These are phyloP conservation scores for Apiotrichum veenhuisii DNA, from an alignment of 1,284 basidiomycete species.

Conservation along the genomic window DNA sequence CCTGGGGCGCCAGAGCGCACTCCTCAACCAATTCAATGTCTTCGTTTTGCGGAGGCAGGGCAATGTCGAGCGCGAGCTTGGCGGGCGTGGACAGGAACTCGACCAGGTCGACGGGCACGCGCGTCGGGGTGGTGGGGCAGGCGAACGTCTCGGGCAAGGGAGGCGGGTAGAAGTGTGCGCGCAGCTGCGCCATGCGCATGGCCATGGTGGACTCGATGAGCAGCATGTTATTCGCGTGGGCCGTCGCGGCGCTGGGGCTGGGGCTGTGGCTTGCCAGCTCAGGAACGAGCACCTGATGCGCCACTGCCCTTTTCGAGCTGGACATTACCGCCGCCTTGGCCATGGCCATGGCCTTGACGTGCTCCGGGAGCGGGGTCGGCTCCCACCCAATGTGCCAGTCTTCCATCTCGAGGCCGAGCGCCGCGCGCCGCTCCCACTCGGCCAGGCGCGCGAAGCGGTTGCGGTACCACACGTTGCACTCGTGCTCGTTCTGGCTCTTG, in stretches of 20 bases:
- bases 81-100: too few relatives aligned
- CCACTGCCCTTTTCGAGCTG: not conserved
- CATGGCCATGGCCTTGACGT: not conserved
- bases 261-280: too few relatives aligned
- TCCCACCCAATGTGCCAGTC: conserved; percentile 2
- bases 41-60: not conserved
- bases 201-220: not conserved
- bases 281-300: not conserved
- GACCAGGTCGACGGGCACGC: not conserved
- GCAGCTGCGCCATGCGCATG: not conserved
- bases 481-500: not conserved
- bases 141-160: not conserved
- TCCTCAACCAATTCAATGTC: not conserved
- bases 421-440: not conserved
- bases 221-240: not conserved
- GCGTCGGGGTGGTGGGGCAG: not conserved
- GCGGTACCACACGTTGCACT: not conserved
- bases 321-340: not conserved
- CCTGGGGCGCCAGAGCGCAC: not conserved
- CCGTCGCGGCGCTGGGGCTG: not conserved
- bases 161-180: not conserved
- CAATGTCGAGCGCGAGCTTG: too few relatives aligned
- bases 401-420: not conserved
- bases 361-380: not conserved
- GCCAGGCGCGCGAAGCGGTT: not conserved